phyloP scores from a whole-genome alignment of 2,329 filamentous ascomycete genomes.

The Decorospora gaudefroyi region DNA sequence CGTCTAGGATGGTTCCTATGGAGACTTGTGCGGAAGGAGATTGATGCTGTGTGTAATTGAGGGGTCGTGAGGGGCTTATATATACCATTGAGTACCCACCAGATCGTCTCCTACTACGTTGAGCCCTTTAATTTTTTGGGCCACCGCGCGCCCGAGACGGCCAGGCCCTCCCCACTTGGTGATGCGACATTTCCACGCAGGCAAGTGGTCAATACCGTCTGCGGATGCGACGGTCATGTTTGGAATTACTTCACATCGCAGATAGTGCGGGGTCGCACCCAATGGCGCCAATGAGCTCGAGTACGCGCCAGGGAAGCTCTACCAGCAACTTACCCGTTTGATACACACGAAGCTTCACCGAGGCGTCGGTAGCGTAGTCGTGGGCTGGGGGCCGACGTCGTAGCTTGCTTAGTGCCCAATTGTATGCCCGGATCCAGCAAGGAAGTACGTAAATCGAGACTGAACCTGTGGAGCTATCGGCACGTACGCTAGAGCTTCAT shows the following conservation, averaged over 20 bases:
- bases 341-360: constrained; percentile 17
- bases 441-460: constrained; percentile 28
- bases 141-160: constrained; percentile 27
- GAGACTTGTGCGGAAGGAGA: constrained; percentile 22
- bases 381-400: constrained; percentile 15
- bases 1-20: constrained; percentile 8
- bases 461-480: constrained; percentile 15
- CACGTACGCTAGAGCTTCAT: constrained; percentile 19
- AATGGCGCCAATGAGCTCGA: constrained; percentile 35
- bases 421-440: constrained; percentile 12
- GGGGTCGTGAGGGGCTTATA: constrained; percentile 39
- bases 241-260: constrained; percentile 39
- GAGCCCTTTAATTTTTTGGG: constrained; percentile 26
- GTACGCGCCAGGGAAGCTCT: constrained; percentile 27
- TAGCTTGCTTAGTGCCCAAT: constrained; percentile 18
- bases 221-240: constrained; percentile 40
- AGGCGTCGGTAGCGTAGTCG: constrained; percentile 20
- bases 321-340: constrained; percentile 23
- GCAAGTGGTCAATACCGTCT: constrained; percentile 28
- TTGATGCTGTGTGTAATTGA: constrained; percentile 23
- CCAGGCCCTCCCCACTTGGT: constrained; percentile 44
- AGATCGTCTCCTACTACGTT: constrained; percentile 21
- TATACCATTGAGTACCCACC: constrained; percentile 28
- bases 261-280: constrained; percentile 45
- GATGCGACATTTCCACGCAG: constrained; percentile 26